These are phyloP conservation scores for Bruguiera sexangula DNA, from an alignment of 345 rosid species.

Conservation along the genomic window DNA sequence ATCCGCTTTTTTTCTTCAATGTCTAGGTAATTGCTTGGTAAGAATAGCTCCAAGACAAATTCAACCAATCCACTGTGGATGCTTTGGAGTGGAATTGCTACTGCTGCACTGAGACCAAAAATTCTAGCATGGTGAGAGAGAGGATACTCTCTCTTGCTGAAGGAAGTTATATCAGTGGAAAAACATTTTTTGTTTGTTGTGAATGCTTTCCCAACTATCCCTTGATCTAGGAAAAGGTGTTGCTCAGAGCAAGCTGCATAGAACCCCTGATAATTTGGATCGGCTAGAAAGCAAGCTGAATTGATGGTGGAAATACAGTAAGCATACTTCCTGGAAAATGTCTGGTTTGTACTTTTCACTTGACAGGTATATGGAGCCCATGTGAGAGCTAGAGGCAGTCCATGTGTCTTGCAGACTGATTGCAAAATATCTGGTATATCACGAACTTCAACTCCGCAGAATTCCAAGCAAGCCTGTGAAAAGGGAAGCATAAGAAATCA, in stretches of 20 bases:
- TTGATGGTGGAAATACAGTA: constrained; percentile 56
- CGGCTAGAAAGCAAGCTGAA: constrained; percentile 55
- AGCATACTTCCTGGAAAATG: constrained; percentile 46
- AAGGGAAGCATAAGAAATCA: constrained; percentile 26
- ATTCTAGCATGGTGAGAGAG: constrained; percentile 61
- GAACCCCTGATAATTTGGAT: constrained; percentile 39
- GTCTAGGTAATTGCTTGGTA: constrained; percentile 32
- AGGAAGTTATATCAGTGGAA: constrained; percentile 49
- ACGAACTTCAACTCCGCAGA: constrained; percentile 39
- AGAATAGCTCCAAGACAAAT: constrained; percentile 37
- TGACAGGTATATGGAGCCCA: constrained; percentile 61
- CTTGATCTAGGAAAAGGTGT: constrained; percentile 63
- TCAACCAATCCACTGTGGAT: constrained; percentile 19
- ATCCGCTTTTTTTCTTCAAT: constrained; percentile 19
- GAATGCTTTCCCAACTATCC: constrained; percentile 78
- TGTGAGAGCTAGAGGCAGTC: constrained; percentile 69
- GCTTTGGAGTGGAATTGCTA: constrained; percentile 34
- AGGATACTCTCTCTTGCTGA: constrained; percentile 62
- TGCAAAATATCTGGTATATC: constrained; percentile 47
- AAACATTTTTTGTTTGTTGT: constrained; percentile 48
- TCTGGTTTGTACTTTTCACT: constrained; percentile 51
- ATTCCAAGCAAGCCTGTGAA: constrained; percentile 46
- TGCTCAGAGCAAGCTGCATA: constrained; percentile 78
- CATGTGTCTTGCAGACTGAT: constrained; percentile 50
- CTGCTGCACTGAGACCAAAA: constrained; percentile 28